Evolutionary conservation across 2,329 filamentous ascomycete genomes (phyloP).

Genomic region (Hypoxylon sp.): DNA sequence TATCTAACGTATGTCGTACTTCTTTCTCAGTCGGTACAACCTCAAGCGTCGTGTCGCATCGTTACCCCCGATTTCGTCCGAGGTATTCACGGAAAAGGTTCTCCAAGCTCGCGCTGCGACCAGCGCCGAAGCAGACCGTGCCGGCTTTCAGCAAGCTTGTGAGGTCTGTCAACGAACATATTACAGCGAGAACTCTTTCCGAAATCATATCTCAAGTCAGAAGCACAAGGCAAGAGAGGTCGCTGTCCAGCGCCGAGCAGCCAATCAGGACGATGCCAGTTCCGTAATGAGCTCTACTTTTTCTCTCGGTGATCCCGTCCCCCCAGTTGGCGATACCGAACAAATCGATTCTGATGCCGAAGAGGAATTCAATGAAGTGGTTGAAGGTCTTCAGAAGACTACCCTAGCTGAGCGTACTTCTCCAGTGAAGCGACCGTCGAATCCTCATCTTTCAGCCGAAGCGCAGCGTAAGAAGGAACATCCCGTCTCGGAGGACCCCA

Average conservation of each 20-base stretch:
- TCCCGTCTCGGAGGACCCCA: conserved; percentile 54
- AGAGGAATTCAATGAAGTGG: conserved; percentile 81
- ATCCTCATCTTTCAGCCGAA: conserved; percentile 61
- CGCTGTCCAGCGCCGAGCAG: conserved; percentile 57
- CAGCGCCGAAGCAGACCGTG: conserved; percentile 86
- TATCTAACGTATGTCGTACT: conserved; percentile 39
- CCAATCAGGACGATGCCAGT: conserved; percentile 72
- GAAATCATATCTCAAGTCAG: conserved; percentile 90
- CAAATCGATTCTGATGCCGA: conserved; percentile 76
- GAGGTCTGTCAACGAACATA: conserved; percentile 89
- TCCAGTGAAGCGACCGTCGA: conserved; percentile 67
- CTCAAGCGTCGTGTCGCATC: conserved; percentile 93
- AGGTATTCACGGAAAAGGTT: conserved; percentile 96
- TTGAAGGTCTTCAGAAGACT: conserved; percentile 81
- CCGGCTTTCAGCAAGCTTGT: conserved; percentile 88
- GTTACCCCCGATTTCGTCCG: conserved; percentile 89
- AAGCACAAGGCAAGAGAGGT: conserved; percentile 84
- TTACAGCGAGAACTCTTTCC: conserved; percentile 95
- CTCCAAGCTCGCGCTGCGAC: conserved; percentile 88
- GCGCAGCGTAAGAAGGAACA: conserved; percentile 63
- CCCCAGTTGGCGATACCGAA: conserved; percentile 55
- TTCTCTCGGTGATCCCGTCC: conserved; percentile 84
- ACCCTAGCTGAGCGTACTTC: conserved; percentile 57
- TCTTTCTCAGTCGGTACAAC: conserved; percentile 81
- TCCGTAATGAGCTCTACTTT: conserved; percentile 93